Conservation (phyloP, 1,284 basidiomycete genomes). For the Puccinia triticina region DNA sequence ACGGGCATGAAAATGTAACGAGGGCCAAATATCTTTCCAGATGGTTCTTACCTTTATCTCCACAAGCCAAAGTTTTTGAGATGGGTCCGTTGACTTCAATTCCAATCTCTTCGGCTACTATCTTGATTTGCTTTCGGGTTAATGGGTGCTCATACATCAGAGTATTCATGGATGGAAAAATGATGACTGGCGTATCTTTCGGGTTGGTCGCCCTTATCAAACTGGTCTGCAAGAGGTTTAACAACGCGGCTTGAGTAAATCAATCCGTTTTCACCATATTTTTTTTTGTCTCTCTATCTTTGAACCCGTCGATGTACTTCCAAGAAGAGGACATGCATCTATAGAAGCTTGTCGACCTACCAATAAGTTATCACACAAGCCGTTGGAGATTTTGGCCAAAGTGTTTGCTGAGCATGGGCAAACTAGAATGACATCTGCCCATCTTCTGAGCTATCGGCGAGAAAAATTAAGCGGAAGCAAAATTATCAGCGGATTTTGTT, state of each 20-base stretch:
- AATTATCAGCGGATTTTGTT: background rate
- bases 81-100: conserved; percentile 84
- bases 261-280: too few species aligned
- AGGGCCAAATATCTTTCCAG: conserved; percentile 10
- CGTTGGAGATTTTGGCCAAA: conserved; percentile 84
- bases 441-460: conserved; percentile 70
- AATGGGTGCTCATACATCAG: conserved; percentile 95
- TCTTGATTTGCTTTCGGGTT: conserved; percentile 75
- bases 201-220: conserved; percentile 82
- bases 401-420: conserved; percentile 96
- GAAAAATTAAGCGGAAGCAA: background rate
- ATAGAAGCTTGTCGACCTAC: conserved; percentile 63
- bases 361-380: conserved; percentile 85
- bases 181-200: conserved; percentile 72
- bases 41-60: conserved; percentile 86
- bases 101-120: conserved; percentile 72
- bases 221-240: conserved; percentile 70
- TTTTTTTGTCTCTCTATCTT: too few species aligned
- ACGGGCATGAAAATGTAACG: conserved; percentile 34
- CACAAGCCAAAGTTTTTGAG: conserved; percentile 83
- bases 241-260: conserved; percentile 8
- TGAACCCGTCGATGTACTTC: background rate
- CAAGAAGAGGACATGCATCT: background rate
- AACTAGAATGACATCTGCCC: conserved; percentile 92
- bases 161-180: conserved; percentile 99